Evolutionary conservation across 2,329 filamentous ascomycete genomes (phyloP), one percentile per base, ranked within the genome.

Genomic region (Colletotrichum orchidophilum): DNA sequence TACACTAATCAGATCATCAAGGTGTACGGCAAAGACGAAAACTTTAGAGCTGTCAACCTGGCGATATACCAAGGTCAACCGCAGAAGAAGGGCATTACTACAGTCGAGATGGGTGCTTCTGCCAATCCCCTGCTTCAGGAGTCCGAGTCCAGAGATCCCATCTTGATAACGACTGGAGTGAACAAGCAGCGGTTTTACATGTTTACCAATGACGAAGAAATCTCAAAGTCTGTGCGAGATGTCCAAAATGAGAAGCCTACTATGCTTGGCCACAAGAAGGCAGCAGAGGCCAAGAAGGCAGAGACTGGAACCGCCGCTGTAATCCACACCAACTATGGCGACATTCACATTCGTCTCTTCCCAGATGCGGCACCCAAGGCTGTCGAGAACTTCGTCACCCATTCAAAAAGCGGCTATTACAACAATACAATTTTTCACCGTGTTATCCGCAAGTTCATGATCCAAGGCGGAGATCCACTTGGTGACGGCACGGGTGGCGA

Each of bases 391-490:
- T 99, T 99, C 80, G 94, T 97, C 66, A 97, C 94, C 0, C 96
- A 98, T 77, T 90, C 94, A 3, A 93, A 92, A 77, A 92, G 91
- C 70, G 94, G 94, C 1, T 99, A 99, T 81, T 99, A 99, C 85
- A 98, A 99, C 84, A 94, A 94, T 82, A 95, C 96, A 39, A 96
- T 98, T 76, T 99, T 99, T 87, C 96, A 99, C 82, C 92, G 96
- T 39, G 93, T 99, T 7, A 99, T 99, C 76, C 91, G 93, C 72
- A 98, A 98, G 78, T 99, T 99, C 84, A 99, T 99, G 97, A 97
- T 99, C 72, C 94, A 95, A 78, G 85, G 88, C 65, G 95, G 95
- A 61, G 95, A 97, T 78, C 94, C 95, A 0, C 83, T 96, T 1
- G 95, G 95, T 11, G 94, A 97, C 77, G 95, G 95, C 4, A 97